Conservation (phyloP, 2,329 filamentous ascomycete species). For the Alternaria triticina region DNA sequence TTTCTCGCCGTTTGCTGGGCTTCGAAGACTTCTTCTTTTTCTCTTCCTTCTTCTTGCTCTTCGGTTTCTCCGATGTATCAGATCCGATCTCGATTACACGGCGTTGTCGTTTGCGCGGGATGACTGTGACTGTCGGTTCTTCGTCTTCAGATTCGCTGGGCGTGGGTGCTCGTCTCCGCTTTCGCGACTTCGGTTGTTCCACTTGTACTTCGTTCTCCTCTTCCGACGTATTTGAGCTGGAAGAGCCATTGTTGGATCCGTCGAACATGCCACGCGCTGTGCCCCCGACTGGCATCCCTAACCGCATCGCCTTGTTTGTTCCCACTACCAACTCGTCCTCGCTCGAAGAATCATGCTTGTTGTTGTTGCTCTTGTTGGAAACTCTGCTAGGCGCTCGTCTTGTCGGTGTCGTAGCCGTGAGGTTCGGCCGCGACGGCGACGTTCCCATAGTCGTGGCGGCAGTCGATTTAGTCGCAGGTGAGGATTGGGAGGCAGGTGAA, state of each 20-base stretch:
- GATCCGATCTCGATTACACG: neutral
- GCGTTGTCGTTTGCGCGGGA: constrained; percentile 18
- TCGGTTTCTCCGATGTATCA: constrained; percentile 1
- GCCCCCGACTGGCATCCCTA: constrained; percentile 24
- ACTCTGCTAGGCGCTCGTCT: constrained; percentile 21
- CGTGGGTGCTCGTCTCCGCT: constrained; percentile 20
- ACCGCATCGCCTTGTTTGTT: constrained; percentile 19
- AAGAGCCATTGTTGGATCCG: constrained; percentile 23
- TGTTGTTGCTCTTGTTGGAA: constrained; percentile 13
- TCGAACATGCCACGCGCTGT: constrained; percentile 33
- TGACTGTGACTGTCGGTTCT: constrained; percentile 17
- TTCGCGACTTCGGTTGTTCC: constrained; percentile 14
- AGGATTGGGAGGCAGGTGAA: constrained; percentile 51
- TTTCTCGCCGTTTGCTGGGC: neutral
- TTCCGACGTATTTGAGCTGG: constrained; percentile 15
- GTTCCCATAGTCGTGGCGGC: constrained; percentile 4
- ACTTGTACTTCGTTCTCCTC: neutral
- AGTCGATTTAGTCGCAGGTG: constrained; percentile 34
- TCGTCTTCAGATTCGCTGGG: constrained; percentile 9
- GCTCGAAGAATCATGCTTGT: constrained; percentile 26
- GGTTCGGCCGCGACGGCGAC: constrained; percentile 12
- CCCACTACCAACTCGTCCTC: constrained; percentile 29
- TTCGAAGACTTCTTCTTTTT: neutral
- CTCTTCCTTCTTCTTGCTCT: constrained; percentile 1
- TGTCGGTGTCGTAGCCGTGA: constrained; percentile 19